Percentiles rank a stretch among this genome's conserved stretches.
phyloP scores from a whole-genome alignment of 352 stramenopile genomes.

The Lagenidium sp. region DNA sequence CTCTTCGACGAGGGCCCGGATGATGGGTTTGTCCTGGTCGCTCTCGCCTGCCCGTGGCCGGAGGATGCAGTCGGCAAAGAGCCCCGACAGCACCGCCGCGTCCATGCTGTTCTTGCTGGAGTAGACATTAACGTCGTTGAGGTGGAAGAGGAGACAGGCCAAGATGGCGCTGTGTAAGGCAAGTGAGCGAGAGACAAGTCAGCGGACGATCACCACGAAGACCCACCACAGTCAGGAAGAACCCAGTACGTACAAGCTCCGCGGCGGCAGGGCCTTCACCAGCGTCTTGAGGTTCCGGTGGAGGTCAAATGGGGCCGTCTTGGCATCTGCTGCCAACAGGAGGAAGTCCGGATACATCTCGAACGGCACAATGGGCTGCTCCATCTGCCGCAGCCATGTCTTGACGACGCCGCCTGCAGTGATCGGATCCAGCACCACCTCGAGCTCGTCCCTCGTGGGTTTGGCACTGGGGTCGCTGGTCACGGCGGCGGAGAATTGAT shows the following conservation, averaged over 20 bases:
- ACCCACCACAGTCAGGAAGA: neutral
- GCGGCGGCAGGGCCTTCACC: constrained; percentile 41
- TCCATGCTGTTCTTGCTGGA: constrained; percentile 69
- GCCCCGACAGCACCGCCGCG: constrained; percentile 31
- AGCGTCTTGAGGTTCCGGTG: constrained; percentile 47
- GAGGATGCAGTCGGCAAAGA: constrained; percentile 54
- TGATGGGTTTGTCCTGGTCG: neutral
- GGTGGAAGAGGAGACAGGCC: constrained; percentile 65
- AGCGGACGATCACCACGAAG: neutral
- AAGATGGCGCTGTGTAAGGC: constrained; percentile 35
- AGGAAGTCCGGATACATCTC: constrained; percentile 55
- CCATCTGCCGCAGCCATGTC: constrained; percentile 54
- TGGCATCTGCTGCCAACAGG: constrained; percentile 27
- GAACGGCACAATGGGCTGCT: constrained; percentile 56
- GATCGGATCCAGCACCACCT: constrained; percentile 39
- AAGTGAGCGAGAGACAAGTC: neutral
- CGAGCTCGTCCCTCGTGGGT: constrained; percentile 50
- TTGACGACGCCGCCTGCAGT: constrained; percentile 54
- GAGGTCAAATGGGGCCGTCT: constrained; percentile 39
- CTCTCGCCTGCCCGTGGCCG: constrained; percentile 14
- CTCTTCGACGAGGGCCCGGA: constrained; percentile 38
- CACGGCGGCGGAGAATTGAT: constrained; percentile 53
- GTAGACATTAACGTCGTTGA: constrained; percentile 79
- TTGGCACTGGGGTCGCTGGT: constrained; percentile 21
- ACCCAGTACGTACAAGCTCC: constrained; percentile 43